Conservation (phyloP, 176 grass and related monocot species). For the Thalia dealbata region DNA sequence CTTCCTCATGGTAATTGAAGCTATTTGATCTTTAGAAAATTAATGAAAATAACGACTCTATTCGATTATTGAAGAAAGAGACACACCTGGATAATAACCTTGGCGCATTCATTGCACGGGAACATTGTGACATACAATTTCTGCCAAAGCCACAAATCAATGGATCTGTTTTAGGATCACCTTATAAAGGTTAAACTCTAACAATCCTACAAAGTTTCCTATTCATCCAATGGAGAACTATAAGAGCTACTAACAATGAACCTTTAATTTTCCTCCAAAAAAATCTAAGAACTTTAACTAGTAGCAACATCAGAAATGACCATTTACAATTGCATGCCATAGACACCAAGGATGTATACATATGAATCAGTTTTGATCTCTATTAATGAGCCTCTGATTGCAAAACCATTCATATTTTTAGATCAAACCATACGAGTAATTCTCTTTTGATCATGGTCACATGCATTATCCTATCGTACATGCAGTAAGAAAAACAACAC, state of each 20-base stretch:
- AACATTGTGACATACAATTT: slow-evolving; percentile 98
- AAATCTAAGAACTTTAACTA: too few species aligned
- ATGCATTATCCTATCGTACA: neutral
- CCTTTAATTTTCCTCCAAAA: too few species aligned
- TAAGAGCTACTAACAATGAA: too few species aligned
- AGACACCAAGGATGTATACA: neutral
- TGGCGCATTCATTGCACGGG: slow-evolving; percentile 95
- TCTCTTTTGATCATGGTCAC: neutral
- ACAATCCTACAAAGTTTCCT: too few species aligned
- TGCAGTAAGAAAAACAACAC: neutral
- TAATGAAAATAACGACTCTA: neutral
- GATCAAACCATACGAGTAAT: neutral
- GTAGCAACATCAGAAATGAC: too few species aligned
- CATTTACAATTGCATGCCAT: neutral
- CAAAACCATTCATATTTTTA: neutral
- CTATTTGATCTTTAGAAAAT: neutral
- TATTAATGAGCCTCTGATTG: neutral
- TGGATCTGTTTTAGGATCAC: neutral
- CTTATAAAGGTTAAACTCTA: neutral
- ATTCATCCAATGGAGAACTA: too few species aligned
- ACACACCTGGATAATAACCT: slow-evolving; percentile 95
- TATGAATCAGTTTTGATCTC: neutral
- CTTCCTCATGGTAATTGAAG: neutral
- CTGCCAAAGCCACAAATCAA: slow-evolving; percentile 30
- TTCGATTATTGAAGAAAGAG: neutral